Evolutionary conservation across 2,329 filamentous ascomycete species (phyloP), one percentile per base, ranked within the genome.

Genomic region (Tolypocladium album): DNA sequence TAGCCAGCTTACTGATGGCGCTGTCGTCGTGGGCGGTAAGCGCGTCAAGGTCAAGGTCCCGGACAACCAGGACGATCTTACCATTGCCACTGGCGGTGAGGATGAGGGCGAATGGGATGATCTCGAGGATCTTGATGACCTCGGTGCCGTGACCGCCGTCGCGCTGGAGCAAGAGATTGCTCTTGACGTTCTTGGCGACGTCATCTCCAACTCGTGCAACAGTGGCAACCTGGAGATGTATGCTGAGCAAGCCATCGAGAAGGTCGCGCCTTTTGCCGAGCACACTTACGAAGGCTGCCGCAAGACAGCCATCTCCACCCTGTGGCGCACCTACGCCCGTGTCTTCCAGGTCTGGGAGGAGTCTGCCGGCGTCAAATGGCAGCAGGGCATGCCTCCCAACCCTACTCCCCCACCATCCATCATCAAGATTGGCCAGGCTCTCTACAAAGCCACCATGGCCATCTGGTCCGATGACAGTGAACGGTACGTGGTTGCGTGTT

Each of bases 81-180:
- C 77, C 61, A 75, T 75, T 60, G 82, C 81, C 62, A 80, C 81
- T 59, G 85, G 85, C 40, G 83, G 87, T 62, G 73, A 75, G 0
- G 74, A 74, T 62, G 73, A 75, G 0, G 73, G 75, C 20, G 74
- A 74, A 57, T 75, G 72, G 72, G 88, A 88, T 63, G 81, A 88
- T 17, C 84, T 86, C 4, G 89, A 92, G 55, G 88, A 91, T 43
- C 89, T 93, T 52, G 90, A 91, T 61, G 90, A 92, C 62, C 92
- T 95, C 56, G 87, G 86, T 61, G 90, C 90, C 57, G 89, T 95
- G 63, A 95, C 91, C 34, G 91, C 92, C 58, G 85, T 97, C 59
- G 91, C 93, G 31, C 84, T 96, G 68, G 94, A 97, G 81, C 97
- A 97, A 77, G 94, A 99, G 76, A 95, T 97, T 67, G 93, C 94